Conservation (phyloP, 495 filamentous ascomycete species). For the Aspergillus sclerotiicarbonarius region DNA sequence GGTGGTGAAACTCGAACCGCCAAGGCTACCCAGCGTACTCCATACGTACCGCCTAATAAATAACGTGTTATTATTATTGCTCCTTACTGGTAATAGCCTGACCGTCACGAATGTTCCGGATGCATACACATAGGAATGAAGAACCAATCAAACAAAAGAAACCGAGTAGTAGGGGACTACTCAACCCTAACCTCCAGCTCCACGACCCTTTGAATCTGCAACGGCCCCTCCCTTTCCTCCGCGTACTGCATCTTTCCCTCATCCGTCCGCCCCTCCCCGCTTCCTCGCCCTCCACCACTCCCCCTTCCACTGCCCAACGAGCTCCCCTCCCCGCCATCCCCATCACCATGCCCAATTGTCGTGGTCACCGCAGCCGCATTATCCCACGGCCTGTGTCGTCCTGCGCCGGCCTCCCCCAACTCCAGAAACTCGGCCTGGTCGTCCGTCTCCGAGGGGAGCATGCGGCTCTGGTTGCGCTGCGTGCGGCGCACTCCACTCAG, state of each 20-base stretch:
- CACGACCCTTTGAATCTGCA: slow-evolving; percentile 8
- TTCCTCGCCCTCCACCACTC: neutral
- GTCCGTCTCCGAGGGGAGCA: slow-evolving; percentile 1
- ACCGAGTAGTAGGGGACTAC: too few relatives aligned
- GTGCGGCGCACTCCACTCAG: neutral
- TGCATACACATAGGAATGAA: too few relatives aligned
- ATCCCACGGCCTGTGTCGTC: neutral
- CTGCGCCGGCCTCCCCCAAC: neutral
- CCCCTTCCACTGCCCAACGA: neutral
- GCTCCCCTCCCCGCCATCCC: neutral
- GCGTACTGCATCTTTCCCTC: too few relatives aligned
- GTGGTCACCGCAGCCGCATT: neutral
- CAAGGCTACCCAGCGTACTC: too few relatives aligned
- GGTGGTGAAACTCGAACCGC: too few relatives aligned
- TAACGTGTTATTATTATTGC: too few relatives aligned
- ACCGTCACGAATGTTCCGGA: too few relatives aligned
- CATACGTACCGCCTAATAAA: too few relatives aligned
- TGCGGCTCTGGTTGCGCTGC: neutral
- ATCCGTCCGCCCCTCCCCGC: too few relatives aligned
- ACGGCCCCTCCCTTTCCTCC: neutral
- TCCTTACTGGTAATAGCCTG: too few relatives aligned
- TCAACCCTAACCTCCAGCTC: slow-evolving; percentile 7
- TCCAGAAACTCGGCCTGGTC: neutral
- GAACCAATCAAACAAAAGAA: too few relatives aligned
- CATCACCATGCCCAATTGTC: neutral